Evolutionary conservation across 306 rosid genomes (phyloP), one percentile per base, ranked within the genome.

Genomic region (Luffa acutangula): DNA sequence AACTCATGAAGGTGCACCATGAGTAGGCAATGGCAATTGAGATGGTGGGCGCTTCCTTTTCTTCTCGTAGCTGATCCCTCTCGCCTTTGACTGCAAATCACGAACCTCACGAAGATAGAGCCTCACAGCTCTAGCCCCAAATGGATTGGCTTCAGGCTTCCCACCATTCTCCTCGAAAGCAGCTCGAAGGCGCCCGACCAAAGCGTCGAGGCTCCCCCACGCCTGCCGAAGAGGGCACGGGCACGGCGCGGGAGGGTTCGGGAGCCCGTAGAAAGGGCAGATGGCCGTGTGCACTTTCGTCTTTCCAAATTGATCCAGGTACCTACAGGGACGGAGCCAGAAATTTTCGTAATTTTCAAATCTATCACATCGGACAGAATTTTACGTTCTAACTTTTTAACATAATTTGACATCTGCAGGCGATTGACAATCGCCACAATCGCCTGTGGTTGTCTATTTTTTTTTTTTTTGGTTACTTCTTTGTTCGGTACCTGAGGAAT

Each of bases 61-160:
- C 81, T 78, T 78, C 45, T 78, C 81, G 17, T 78, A 78, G 56
- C 81, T 78, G 4, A 78, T 59, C 3, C 81, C 81, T 78, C 81
- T 78, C 0, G 81, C 81, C 10, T 78, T 78, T 7, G 81, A 59
- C 43, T 78, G 81, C 45, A 62, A 31, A 78, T 78, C 73, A 59
- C 81, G 72, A 59, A 78, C 81, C 39, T 78, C 81, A 43, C 81
- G 81, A 43, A 78, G 81, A 78, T 78, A 78, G 9, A 78, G 45
- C 59, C 81, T 60, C 34, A 78, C 81, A 7, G 81, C 81, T 42
- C 81, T 69, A 42, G 81, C 81, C 43, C 81, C 81, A 62, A 78
- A 78, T 17, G 81, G 81, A 12, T 78, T 78, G 13, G 81, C 73
- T 18, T 78, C 81, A 3, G 81, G 74, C 46, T 59, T 60, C 41